Base-by-base conservation (phyloP, 768 basidiomycete genomes). In the Phanerochaete carnosa region DNA sequence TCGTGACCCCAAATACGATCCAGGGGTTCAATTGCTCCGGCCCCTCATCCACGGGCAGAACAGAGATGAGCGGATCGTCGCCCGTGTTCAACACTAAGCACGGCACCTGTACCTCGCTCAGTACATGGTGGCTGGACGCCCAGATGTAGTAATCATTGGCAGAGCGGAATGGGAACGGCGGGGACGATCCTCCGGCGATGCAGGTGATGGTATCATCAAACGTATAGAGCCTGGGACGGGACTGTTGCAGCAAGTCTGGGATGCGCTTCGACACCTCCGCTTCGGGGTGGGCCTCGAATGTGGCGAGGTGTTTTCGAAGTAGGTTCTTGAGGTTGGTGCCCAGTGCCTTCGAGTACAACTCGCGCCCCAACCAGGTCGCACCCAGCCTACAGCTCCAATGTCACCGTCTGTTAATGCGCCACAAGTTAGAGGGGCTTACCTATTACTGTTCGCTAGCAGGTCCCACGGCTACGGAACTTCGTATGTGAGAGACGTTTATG, bases 291-390 rank as follows among this genome's bases (percentile, higher is more conserved):
- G 77, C 67, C 26, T 76, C 71, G n/a, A 90, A 72, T 0, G 76
- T 60, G 23, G 77, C 68, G 15, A 74, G 64, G 63, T 92, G 85
- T 52, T 78, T 77, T 66, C 74, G 78, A 59, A 90, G 68, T 46
- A 90, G 73, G 37, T 78, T 83, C 50, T 80, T 74, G 19, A 94
- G 77, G 70, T 94, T 95, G 62, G 76, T 77, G 4, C 85, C 92
- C 89, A 95, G 88, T 45, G 83, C 89, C 69, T 80, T 86, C 13
- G 90, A 89, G 69, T 94, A 95, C 49, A 93, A 67, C 53, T 83
- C 73, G 57, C 81, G 83, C 54, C 85, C 83, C 33, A 86, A 71
- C 65, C 82, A 86, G 29, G 80, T 79, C 46, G 70, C 74, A 46
- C 83, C 66, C 35, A 92, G 76, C 32, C 90, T 92, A 60, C 51